Evolutionary conservation across 1,284 basidiomycete species (phyloP).

Genomic region (Trichosporon asahii): DNA sequence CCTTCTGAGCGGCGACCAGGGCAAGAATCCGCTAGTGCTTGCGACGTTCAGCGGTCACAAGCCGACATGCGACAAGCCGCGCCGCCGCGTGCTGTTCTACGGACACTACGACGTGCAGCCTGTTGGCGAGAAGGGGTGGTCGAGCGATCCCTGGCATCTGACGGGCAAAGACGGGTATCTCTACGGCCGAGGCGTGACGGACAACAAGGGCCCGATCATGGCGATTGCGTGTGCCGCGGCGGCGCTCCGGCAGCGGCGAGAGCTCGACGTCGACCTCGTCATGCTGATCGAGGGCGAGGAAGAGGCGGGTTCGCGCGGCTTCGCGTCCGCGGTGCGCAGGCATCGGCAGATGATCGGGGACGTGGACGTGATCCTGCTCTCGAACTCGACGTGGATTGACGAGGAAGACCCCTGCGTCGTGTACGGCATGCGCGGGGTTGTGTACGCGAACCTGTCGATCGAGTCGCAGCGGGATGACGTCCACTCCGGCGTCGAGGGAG

Average conservation of each 20-base stretch:
- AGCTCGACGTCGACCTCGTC: conserved; percentile 80
- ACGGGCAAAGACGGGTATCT: conserved; percentile 81
- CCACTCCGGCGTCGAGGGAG: conserved; percentile 77
- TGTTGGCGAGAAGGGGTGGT: conserved; percentile 71
- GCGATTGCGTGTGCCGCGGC: conserved; percentile 87
- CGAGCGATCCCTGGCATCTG: conserved; percentile 77
- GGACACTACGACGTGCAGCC: conserved; percentile 90
- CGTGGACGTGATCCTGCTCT: conserved; percentile 78
- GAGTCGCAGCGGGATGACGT: conserved; percentile 55
- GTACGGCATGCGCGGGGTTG: conserved; percentile 88
- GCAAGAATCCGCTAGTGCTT: conserved; percentile 77
- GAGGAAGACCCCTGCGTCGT: conserved; percentile 94
- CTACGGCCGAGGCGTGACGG: conserved; percentile 87
- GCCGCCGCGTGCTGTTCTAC: conserved; percentile 76
- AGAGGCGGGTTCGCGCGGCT: conserved; percentile 84
- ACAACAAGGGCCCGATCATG: conserved; percentile 90
- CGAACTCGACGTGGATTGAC: conserved; percentile 94
- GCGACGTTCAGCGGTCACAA: conserved; percentile 68
- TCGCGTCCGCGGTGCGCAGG: conserved; percentile 67
- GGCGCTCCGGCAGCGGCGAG: conserved; percentile 66
- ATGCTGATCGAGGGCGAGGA: conserved; percentile 95
- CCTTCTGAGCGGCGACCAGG: conserved; percentile 56
- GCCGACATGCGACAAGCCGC: conserved; percentile 37
- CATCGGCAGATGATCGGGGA: conserved; percentile 77
- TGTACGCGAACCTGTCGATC: conserved; percentile 60